These are phyloP conservation scores for Venturia carpophila DNA, from an alignment of 2,329 filamentous ascomycete species.

Conservation along the genomic window DNA sequence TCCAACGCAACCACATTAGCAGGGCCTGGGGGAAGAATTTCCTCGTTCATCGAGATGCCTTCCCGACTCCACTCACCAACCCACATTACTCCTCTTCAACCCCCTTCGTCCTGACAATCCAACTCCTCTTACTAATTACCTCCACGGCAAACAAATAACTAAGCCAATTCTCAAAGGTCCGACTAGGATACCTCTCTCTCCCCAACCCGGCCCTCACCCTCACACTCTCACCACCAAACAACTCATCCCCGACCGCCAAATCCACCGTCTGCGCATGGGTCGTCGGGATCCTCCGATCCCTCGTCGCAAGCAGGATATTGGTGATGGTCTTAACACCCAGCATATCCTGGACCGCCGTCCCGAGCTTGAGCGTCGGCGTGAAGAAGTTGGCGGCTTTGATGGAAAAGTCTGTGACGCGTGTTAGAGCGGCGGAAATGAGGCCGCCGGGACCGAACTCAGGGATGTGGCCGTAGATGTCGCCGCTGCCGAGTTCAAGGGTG, in stretches of 20 bases:
- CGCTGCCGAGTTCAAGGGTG: constrained; percentile 23
- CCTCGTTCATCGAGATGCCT: neutral
- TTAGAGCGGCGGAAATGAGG: constrained; percentile 21
- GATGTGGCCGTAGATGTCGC: constrained; percentile 29
- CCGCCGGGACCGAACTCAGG: constrained; percentile 28
- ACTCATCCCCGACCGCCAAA: constrained; percentile 22
- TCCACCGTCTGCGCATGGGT: constrained; percentile 25
- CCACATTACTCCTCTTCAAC: neutral
- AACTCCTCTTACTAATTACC: neutral
- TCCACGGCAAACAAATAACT: constrained; percentile 3
- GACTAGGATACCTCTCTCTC: constrained; percentile 28
- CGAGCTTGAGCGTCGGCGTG: constrained; percentile 24
- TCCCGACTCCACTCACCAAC: neutral
- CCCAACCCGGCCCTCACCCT: constrained; percentile 22
- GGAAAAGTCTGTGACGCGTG: constrained; percentile 21
- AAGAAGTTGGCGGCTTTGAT: constrained; percentile 23
- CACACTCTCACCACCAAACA: constrained; percentile 19
- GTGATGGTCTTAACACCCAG: constrained; percentile 27
- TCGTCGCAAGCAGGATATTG: constrained; percentile 26
- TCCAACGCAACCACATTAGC: no score
- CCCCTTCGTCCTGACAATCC: neutral
- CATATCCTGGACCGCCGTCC: constrained; percentile 26
- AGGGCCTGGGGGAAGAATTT: no score
- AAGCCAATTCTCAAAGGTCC: constrained; percentile 25
- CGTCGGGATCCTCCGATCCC: constrained; percentile 29